A percentile compares a stretch with the other conserved stretches of the same genome.
These are phyloP conservation scores for Boletus fagicola DNA, from an alignment of 768 basidiomycete species.

Conservation along the genomic window DNA sequence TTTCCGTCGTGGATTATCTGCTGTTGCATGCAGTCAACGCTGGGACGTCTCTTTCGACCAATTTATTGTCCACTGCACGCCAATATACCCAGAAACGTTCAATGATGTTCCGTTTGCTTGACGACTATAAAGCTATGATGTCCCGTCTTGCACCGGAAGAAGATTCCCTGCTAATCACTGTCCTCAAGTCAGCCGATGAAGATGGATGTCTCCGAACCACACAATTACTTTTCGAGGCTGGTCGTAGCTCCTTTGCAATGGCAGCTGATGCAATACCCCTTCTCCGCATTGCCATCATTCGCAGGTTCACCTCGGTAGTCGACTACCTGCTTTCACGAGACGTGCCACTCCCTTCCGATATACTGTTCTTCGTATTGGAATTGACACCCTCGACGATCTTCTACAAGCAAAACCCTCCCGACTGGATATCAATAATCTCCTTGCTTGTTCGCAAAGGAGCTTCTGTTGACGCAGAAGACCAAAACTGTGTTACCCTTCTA, in stretches of 20 bases:
- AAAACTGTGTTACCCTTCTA: background rate
- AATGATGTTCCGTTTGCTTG: background rate
- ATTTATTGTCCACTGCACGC: background rate
- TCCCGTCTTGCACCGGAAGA: no score
- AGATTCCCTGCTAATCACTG: background rate
- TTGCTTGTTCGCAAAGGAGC: background rate
- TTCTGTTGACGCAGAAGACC: background rate
- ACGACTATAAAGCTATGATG: background rate
- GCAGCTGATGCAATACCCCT: background rate
- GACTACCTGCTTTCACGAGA: background rate
- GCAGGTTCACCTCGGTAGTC: background rate
- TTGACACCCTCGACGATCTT: no score
- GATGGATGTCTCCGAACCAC: background rate
- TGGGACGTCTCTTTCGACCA: no score
- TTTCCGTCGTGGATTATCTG: background rate
- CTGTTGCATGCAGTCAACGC: background rate
- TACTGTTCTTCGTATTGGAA: background rate
- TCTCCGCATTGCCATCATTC: background rate
- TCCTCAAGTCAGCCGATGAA: background rate
- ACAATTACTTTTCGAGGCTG: background rate
- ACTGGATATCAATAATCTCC: background rate
- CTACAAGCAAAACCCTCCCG: background rate
- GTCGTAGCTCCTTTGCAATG: background rate
- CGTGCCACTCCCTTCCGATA: background rate
- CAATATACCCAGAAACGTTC: accelerated